Base-by-base conservation (phyloP, 2,329 filamentous ascomycete species). In the Fusarium nisikadoi region DNA sequence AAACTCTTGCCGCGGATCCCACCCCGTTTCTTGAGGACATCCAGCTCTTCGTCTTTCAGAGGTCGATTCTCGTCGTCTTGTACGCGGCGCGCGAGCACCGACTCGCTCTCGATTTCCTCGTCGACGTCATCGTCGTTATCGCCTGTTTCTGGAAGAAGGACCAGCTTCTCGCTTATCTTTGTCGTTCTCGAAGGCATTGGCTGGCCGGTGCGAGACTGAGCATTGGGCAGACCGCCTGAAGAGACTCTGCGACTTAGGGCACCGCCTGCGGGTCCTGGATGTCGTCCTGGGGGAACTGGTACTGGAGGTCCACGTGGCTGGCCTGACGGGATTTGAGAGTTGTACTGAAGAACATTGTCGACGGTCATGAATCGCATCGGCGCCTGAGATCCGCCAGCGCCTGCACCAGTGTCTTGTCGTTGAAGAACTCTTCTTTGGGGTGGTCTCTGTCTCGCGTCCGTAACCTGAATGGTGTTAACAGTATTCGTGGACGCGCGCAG, bases 161-260 rank as follows among this genome's bases (percentile, higher is more conserved):
- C 96, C n/a, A 99, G 86, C 83, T 98, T 98, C 84, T 98, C 94
- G 81, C 94, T 97, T 72, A 97, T 92, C 81, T 98, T 98, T 33
- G 94, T 97, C 41, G 94, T 97, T 58, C 96, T 89, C 10, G 94
- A 92, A 1, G 95, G 96, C 73, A 98, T 83, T 47, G 86, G 87
- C 62, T 89, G 87, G 68, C 87, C 87, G 57, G 84, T 84, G 8
- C 86, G 83, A 31, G 82, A 82, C 29, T 80, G 81, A 8, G 78
- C 63, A 71, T 80, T 81, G 33, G 85, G 83, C 41, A 86, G 79
- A 16, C 83, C 83, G 16, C 83, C 82, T 10, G 80, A 76, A 16
- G 77, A 67, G 39, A 79, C 72, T 13, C 81, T 76, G n/a, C 81
- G 78, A 39, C 56, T 70, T 1, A 73, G 29, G 5, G 62, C 41